Evolutionary conservation across 345 rosid genomes (phyloP).

Genomic region (Aethionema arabicum): DNA sequence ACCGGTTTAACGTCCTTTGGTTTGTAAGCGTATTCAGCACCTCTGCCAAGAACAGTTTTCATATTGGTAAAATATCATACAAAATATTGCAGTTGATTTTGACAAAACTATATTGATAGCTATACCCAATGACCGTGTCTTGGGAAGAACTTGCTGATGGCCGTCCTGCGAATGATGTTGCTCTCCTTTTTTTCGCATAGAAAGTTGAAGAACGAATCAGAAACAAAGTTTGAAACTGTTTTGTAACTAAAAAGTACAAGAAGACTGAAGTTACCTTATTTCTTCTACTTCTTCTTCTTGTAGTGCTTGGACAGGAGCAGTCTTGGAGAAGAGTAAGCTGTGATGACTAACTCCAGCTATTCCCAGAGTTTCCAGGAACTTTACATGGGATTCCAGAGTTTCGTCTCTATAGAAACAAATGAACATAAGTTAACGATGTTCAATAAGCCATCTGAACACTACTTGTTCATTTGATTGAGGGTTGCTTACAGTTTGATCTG

Average conservation of each 20-base stretch:
- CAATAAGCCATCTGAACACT: neutral
- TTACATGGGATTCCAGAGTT: conserved; percentile 54
- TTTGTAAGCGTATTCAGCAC: conserved; percentile 72
- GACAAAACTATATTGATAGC: conserved; percentile 17
- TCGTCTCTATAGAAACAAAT: conserved; percentile 50
- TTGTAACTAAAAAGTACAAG: conserved; percentile 16
- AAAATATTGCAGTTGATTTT: neutral
- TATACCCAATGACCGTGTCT: conserved; percentile 65
- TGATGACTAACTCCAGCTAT: conserved; percentile 98
- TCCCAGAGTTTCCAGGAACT: conserved; percentile 72
- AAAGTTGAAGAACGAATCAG: conserved; percentile 8
- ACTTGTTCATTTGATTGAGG: conserved; percentile 9
- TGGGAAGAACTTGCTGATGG: conserved; percentile 46
- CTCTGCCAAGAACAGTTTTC: conserved; percentile 40
- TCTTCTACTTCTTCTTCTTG: conserved; percentile 58
- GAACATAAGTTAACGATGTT: conserved; percentile 10
- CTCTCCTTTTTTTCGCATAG: conserved; percentile 42
- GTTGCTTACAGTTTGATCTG: conserved; percentile 65
- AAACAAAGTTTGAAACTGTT: neutral
- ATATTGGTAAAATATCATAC: conserved; percentile 13
- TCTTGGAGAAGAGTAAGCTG: conserved; percentile 88
- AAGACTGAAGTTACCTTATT: conserved; percentile 44
- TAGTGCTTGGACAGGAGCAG: conserved; percentile 61
- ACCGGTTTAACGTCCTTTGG: conserved; percentile 68
- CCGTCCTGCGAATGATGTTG: conserved; percentile 39